Base-by-base conservation (phyloP, 257 asterid genomes). In the Lycium barbarum region DNA sequence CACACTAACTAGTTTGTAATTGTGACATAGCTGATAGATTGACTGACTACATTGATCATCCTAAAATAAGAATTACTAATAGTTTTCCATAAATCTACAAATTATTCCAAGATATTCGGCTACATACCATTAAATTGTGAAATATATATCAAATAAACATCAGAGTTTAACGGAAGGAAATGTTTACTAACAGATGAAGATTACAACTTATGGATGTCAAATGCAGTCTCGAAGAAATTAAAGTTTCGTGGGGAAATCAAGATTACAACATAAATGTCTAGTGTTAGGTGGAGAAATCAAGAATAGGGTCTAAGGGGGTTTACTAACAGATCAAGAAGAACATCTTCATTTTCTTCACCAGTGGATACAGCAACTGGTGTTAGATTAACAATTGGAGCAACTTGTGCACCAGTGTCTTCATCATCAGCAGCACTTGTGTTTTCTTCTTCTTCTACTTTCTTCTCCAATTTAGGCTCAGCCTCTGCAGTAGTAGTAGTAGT, bases 351-450 rank as follows among this genome's bases (percentile, higher is more conserved):
- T 86, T 95, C 98, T 86, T 95, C 98, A 55, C 97, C 97, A 1
- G 98, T 94, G 14, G 95, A 87, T 33, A 95, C 94, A 57, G 96
- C 88, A 74, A 95, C 97, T 89, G 94, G 94, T 83, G 93, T 93
- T 57, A 95, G 93, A 38, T 58, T 87, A 85, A 92, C 91, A 87
- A 95, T 94, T 86, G 98, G 97, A 76, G 95, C 95, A 18, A 94
- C 88, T 84, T 89, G 95, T 40, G 97, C 98, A 43, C 97, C 98
- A 78, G 98, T 95, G 49, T 93, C 98, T 86, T 94, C 98, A 62
- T 95, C 98, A 17, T 91, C 93, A 4, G 91, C 62, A 13, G 93
- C 88, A 80, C 73, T 54, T 83, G 57, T 84, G 57, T 83, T 83
- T 58, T 83, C 78, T 10, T 88, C 95, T 9, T 88, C 92, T 18